Evolutionary conservation across 1,139 yeast species (phyloP), one percentile per base, ranked within the genome.

Genomic region (Suhomyces bolitotheri): DNA sequence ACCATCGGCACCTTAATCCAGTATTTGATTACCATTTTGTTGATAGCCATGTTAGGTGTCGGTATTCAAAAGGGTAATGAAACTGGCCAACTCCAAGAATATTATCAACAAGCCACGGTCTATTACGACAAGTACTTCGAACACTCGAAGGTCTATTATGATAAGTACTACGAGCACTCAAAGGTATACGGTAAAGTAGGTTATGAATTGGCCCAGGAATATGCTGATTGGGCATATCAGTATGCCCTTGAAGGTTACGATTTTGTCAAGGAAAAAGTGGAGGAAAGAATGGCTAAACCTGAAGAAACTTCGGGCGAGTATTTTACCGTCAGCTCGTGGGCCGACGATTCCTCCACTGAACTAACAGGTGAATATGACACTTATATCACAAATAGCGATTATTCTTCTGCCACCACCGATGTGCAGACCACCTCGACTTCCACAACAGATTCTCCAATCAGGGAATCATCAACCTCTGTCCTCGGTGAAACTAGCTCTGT

Each of bases 11-110:
- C 69, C 9, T 45, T 73, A 26, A 53, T 73, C 51, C 60, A 58
- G 34, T 58, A 68, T 34, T 47, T 73, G 27, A 55, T 71, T 38
- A 64, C 73, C 10, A 52, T 80, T 3, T 47, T 79, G 26, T 61
- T 77, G 41, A 59, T 78, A 5, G 58, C 75, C 0, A 45, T 73
- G 4, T 64, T 80, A 15, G 70, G 76, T 12, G 38, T 80, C 4
- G 50, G 73, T 4, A 56, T 82, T 26, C 75, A 69, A 46, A 50
- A 51, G 29, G 58, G 60, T 2, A 60, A 64, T 38, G 70, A 67
- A 39, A 53, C 50, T 31, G 76, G 73, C 4, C 62, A 67, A 27
- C 58, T 69, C 34, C 56, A 58, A 16, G 48, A 54, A 13, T 47
- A 45, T 25, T 21, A 13, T 31, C 42, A 30, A 21, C 25, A 27